A percentile compares a stretch with the other conserved stretches of the same genome.
These are phyloP conservation scores for Rhodosporidiobolus odoratus DNA, from an alignment of 768 basidiomycete species.

Conservation along the genomic window DNA sequence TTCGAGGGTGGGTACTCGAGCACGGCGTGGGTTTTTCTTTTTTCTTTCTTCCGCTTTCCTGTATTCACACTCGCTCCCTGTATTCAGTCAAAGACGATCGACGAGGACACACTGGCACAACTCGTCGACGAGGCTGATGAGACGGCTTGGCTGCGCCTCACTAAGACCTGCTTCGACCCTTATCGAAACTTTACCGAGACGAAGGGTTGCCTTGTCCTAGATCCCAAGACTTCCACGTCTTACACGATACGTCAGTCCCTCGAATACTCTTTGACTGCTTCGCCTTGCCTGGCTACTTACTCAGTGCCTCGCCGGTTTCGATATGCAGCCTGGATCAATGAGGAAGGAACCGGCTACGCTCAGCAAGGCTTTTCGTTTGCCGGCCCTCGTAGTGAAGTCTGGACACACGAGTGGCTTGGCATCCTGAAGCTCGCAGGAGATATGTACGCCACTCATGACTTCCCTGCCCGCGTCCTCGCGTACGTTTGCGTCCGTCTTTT, in stretches of 20 bases:
- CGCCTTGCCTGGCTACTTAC: not conserved
- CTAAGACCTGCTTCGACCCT: slow-evolving; percentile 24
- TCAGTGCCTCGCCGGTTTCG: not conserved
- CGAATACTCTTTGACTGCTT: not conserved
- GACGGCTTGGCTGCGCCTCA: not conserved
- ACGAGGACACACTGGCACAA: not conserved
- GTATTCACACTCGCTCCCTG: no score
- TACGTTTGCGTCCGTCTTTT: slow-evolving; percentile 14
- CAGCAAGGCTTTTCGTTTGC: slow-evolving; percentile 29
- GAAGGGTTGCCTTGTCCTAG: not conserved
- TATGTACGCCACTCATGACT: accelerated
- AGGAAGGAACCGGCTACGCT: slow-evolving; percentile 32
- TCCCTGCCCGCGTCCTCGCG: no score
- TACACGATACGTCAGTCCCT: not conserved
- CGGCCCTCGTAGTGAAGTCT: not conserved
- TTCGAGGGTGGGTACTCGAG: no score
- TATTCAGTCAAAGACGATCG: not conserved
- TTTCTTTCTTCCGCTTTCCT: no score
- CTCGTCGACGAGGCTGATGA: not conserved
- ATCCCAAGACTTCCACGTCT: not conserved
- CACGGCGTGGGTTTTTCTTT: no score
- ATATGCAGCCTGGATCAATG: slow-evolving; percentile 29
- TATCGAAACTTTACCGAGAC: not conserved
- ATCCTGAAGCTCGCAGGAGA: slow-evolving; percentile 2
- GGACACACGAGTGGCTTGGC: slow-evolving; percentile 27